phyloP scores from a whole-genome alignment of 257 asterid genomes.

The Thymus mandschuricus region DNA sequence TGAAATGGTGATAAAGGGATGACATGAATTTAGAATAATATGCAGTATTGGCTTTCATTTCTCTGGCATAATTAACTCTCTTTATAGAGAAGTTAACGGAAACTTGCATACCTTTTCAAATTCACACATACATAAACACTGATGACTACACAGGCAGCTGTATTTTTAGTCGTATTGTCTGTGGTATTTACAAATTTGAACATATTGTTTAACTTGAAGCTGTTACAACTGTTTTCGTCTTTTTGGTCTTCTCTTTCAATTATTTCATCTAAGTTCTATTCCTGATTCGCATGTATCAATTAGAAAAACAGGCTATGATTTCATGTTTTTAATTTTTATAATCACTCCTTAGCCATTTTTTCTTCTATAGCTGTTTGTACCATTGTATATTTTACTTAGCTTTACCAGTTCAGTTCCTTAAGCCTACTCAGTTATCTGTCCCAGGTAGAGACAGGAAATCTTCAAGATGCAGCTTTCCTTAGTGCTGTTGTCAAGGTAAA shows the following conservation, averaged over 20 bases:
- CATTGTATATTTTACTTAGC: slow-evolving; percentile 12
- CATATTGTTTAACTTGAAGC: background rate
- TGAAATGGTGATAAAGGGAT: no score
- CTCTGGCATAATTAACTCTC: background rate
- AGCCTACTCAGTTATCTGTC: slow-evolving; percentile 35
- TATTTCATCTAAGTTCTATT: background rate
- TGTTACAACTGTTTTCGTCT: background rate
- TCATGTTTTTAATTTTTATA: background rate
- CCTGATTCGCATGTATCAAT: background rate
- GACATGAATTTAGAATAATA: no score
- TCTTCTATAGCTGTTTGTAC: slow-evolving; percentile 16
- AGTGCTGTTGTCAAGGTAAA: slow-evolving; percentile 92
- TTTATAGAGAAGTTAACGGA: slow-evolving; percentile 1
- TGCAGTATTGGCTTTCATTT: background rate
- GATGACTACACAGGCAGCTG: background rate
- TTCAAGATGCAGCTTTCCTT: slow-evolving; percentile 75
- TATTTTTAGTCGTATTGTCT: background rate
- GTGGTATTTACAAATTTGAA: background rate
- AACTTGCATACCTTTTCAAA: background rate
- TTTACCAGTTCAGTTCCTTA: slow-evolving; percentile 28
- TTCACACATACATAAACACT: background rate
- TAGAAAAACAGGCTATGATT: slow-evolving; percentile 18
- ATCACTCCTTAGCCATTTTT: background rate
- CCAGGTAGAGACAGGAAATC: slow-evolving; percentile 69
- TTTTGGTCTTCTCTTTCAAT: background rate